A percentile compares a stretch with the other conserved stretches of the same genome.
Conservation (phyloP, 1,284 basidiomycete species). For the Peniophora sp. region DNA sequence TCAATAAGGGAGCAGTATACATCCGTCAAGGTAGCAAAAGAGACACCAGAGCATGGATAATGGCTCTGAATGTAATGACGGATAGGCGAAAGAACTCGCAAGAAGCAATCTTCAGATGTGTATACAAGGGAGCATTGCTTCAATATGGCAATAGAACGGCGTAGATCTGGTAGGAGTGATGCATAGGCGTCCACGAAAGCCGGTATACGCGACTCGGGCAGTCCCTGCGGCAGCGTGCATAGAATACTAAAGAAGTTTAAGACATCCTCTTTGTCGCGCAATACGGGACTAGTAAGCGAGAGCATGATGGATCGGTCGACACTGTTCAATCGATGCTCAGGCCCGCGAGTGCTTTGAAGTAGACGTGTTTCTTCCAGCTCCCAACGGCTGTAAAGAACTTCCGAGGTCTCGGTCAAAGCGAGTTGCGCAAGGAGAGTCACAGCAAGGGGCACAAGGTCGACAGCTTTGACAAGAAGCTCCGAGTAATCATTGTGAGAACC, state of each 20-base stretch:
- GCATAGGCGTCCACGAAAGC: not conserved
- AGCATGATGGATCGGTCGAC: not conserved
- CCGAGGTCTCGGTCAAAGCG: not conserved
- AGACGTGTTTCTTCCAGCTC: not conserved
- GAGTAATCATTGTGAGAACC: not conserved
- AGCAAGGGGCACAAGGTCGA: constrained; percentile 1
- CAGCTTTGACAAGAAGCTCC: not conserved
- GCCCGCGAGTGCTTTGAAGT: not conserved
- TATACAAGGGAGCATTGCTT: not conserved
- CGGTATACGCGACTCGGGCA: not conserved
- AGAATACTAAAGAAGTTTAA: not conserved
- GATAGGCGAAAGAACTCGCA: not conserved
- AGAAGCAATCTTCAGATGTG: not conserved
- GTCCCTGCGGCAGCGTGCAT: not conserved
- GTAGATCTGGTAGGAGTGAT: not conserved
- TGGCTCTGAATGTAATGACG: not conserved
- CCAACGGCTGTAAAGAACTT: not conserved
- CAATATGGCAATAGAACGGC: not conserved
- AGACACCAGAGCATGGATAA: too few species aligned
- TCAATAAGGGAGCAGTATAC: too few species aligned
- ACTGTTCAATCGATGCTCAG: not conserved
- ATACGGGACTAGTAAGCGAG: not conserved
- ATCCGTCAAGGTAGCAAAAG: too few species aligned
- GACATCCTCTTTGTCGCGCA: not conserved
- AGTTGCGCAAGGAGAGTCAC: not conserved